phyloP scores from a whole-genome alignment of 768 basidiomycete species.

The Epithele typhae region DNA sequence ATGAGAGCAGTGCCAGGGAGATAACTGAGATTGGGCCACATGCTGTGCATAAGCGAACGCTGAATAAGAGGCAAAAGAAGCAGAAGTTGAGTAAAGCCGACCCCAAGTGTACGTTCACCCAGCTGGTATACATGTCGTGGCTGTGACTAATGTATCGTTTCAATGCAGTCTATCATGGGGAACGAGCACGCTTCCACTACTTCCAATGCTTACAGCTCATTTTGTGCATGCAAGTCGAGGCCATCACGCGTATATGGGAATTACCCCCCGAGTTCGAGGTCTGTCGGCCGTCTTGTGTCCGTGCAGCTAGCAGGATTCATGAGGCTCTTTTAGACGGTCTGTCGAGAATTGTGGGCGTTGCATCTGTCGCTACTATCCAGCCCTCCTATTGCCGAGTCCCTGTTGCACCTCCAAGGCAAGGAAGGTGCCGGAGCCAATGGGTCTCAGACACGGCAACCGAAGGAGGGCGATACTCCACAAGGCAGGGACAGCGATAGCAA shows the following conservation, averaged over 20 bases:
- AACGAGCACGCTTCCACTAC: slow-evolving; percentile 71
- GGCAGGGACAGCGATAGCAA: not conserved
- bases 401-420: slow-evolving; percentile 38
- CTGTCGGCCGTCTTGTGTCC: not conserved
- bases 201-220: slow-evolving; percentile 83
- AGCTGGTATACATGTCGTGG: not conserved
- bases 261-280: slow-evolving; percentile 82
- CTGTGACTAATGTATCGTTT: not conserved
- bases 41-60: slow-evolving; percentile 56
- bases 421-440: not conserved
- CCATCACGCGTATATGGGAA: slow-evolving; percentile 59
- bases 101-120: slow-evolving; percentile 47
- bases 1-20: slow-evolving; percentile 74
- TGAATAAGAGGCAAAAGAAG: slow-evolving; percentile 59
- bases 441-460: not conserved
- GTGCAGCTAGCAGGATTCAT: no score
- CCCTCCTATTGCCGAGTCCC: slow-evolving; percentile 60
- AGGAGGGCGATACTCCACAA: not conserved
- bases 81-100: slow-evolving; percentile 48
- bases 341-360: slow-evolving; percentile 78
- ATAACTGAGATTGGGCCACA: slow-evolving; percentile 60
- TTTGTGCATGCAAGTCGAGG: slow-evolving; percentile 68
- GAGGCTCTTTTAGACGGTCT: slow-evolving; percentile 48
- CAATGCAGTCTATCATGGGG: slow-evolving; percentile 75
- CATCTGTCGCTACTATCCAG: slow-evolving; percentile 59